Evolutionary conservation across 345 rosid genomes (phyloP).

Genomic region (Bruguiera sexangula): DNA sequence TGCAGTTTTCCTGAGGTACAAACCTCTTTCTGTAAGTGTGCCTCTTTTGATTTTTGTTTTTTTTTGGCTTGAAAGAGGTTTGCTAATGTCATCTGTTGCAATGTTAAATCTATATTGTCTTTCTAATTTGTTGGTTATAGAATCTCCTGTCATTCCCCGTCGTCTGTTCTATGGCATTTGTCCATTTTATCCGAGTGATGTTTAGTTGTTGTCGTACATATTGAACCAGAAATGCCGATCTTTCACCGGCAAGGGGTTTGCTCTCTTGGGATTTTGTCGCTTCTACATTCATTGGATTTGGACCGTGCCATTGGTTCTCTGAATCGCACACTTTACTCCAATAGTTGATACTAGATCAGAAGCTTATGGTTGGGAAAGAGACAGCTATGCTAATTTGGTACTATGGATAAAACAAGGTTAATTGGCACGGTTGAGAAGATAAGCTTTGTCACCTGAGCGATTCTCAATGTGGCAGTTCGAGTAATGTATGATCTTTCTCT

Average conservation of each 20-base stretch:
- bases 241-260: too few species aligned
- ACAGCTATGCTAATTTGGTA: background rate
- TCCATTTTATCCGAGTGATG: background rate
- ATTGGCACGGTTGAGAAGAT: background rate
- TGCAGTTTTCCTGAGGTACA: conserved; percentile 24
- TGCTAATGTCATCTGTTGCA: conserved; percentile 5
- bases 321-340: background rate
- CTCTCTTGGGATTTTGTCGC: background rate
- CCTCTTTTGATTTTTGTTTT: conserved; percentile 4
- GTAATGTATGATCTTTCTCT: background rate
- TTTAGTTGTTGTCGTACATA: background rate
- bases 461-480: too few species aligned
- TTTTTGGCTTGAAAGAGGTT: conserved; percentile 2
- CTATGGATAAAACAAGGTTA: background rate
- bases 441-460: too few species aligned
- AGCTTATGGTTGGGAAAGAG: conserved; percentile 5
- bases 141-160: background rate
- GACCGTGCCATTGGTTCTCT: conserved; percentile 1
- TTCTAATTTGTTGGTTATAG: conserved; percentile 1
- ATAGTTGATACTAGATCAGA: conserved; percentile 1
- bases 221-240: background rate
- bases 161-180: background rate
- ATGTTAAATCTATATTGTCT: background rate
- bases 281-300: background rate
- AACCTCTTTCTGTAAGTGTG: conserved; percentile 16